phyloP scores from a whole-genome alignment of 2,329 filamentous ascomycete genomes.

The Hypoxylon sp. region DNA sequence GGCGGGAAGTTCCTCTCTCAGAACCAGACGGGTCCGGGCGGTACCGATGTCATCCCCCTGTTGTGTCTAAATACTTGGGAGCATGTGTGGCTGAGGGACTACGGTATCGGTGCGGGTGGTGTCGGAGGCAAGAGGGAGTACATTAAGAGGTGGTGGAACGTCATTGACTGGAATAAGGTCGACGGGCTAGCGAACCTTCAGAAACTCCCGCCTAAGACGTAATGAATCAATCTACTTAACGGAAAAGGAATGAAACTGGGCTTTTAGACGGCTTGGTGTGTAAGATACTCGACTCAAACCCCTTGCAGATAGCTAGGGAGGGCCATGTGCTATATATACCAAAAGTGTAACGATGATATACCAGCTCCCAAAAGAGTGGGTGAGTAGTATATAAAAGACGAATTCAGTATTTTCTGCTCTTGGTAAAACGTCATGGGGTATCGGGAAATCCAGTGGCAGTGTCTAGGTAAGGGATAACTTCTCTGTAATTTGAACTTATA shows the following conservation, averaged over 20 bases:
- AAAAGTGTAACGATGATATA: constrained; percentile 36
- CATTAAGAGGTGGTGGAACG: constrained; percentile 87
- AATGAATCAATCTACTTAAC: neutral
- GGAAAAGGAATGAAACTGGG: neutral
- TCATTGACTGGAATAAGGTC: constrained; percentile 87
- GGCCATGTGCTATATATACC: constrained; percentile 38
- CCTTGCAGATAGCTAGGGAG: constrained; percentile 31
- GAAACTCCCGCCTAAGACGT: constrained; percentile 4
- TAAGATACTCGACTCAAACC: constrained; percentile 39
- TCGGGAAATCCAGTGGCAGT: neutral
- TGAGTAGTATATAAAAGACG: neutral
- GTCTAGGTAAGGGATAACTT: constrained; percentile 12
- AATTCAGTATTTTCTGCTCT: neutral
- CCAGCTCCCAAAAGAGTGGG: neutral
- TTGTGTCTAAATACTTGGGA: constrained; percentile 97
- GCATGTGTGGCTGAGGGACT: constrained; percentile 91
- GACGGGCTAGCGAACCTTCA: constrained; percentile 57
- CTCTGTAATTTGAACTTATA: neutral
- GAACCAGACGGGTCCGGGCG: constrained; percentile 70
- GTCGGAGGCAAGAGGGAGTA: constrained; percentile 81
- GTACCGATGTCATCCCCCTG: constrained; percentile 79
- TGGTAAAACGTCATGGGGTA: neutral
- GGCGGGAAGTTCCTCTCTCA: constrained; percentile 41
- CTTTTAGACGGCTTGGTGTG: constrained; percentile 21
- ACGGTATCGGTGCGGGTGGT: constrained; percentile 71